These are phyloP conservation scores for Colletotrichum cereale DNA, from an alignment of 2,329 filamentous ascomycete genomes.

Conservation along the genomic window DNA sequence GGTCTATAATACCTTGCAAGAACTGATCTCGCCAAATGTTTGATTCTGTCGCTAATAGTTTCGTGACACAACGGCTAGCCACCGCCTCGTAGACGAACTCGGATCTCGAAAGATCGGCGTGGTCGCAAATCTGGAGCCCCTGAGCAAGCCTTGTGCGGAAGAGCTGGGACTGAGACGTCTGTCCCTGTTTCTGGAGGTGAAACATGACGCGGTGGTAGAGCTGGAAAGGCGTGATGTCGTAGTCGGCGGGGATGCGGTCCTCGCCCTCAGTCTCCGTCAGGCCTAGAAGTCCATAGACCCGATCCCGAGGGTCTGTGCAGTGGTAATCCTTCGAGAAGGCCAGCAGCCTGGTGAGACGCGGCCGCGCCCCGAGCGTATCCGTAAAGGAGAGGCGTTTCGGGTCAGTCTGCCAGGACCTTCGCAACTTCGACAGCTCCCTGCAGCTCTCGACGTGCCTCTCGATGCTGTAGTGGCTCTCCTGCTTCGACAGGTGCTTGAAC, in stretches of 20 bases:
- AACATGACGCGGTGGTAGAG: slow-evolving; percentile 22
- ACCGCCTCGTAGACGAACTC: slow-evolving; percentile 16
- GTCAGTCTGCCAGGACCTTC: slow-evolving; percentile 6
- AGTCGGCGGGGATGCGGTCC: slow-evolving; percentile 5
- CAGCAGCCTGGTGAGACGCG: slow-evolving; percentile 41
- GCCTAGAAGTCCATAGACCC: slow-evolving; percentile 45
- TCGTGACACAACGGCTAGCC: slow-evolving; percentile 1
- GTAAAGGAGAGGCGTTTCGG: slow-evolving; percentile 12
- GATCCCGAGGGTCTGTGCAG: slow-evolving; percentile 43
- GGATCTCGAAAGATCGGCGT: not conserved
- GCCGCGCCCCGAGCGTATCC: slow-evolving; percentile 36
- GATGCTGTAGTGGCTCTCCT: slow-evolving; percentile 11
- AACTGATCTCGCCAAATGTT: slow-evolving; percentile 9
- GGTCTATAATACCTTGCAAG: not conserved
- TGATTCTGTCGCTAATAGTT: slow-evolving; percentile 1
- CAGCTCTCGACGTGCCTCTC: slow-evolving; percentile 1
- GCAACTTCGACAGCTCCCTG: slow-evolving; percentile 19
- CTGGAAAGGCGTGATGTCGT: slow-evolving; percentile 22
- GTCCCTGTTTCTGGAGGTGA: slow-evolving; percentile 1
- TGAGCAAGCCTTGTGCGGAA: slow-evolving; percentile 11
- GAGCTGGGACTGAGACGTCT: not conserved
- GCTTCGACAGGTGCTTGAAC: slow-evolving; percentile 21
- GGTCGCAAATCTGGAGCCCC: slow-evolving; percentile 13
- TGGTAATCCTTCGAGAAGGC: slow-evolving; percentile 37
- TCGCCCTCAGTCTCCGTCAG: slow-evolving; percentile 22